phyloP scores from a whole-genome alignment of 139 green algal genomes.

The Monoraphidium neglectum region DNA sequence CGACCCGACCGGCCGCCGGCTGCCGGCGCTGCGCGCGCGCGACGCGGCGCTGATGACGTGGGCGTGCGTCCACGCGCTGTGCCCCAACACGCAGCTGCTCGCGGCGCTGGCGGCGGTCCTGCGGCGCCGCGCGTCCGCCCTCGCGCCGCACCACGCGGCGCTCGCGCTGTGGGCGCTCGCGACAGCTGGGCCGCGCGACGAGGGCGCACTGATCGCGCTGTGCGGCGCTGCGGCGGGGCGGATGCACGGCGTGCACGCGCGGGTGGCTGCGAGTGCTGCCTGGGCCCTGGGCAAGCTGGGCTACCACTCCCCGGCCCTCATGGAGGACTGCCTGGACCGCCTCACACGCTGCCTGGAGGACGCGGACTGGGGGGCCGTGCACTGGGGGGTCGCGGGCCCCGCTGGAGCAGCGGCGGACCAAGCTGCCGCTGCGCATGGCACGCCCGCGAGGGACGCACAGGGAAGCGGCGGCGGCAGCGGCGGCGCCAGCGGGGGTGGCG shows the following conservation, averaged over 20 bases:
- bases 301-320: slow-evolving; percentile 10
- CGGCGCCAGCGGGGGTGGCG: no score
- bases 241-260: slow-evolving; percentile 13
- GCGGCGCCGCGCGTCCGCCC: background rate
- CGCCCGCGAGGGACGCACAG: no score
- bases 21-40: background rate
- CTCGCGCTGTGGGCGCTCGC: slow-evolving; percentile 26
- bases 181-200: background rate
- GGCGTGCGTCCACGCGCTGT: slow-evolving; percentile 4
- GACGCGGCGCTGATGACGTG: slow-evolving; percentile 27
- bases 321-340: slow-evolving; percentile 21
- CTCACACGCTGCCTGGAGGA: no score
- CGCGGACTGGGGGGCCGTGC: no score
- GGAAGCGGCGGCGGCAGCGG: no score
- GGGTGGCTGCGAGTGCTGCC: slow-evolving; percentile 7
- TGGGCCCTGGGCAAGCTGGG: slow-evolving; percentile 10
- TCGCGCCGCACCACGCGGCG: slow-evolving; percentile 6
- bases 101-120: slow-evolving; percentile 8
- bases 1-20: background rate
- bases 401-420: no score
- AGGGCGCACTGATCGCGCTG: slow-evolving; percentile 4
- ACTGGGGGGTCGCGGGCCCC: no score
- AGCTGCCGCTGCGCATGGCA: no score
- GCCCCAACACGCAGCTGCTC: slow-evolving; percentile 23
- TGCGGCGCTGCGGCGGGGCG: background rate